Conservation (phyloP, 2,329 filamentous ascomycete species). For the Dothistroma septosporum region DNA sequence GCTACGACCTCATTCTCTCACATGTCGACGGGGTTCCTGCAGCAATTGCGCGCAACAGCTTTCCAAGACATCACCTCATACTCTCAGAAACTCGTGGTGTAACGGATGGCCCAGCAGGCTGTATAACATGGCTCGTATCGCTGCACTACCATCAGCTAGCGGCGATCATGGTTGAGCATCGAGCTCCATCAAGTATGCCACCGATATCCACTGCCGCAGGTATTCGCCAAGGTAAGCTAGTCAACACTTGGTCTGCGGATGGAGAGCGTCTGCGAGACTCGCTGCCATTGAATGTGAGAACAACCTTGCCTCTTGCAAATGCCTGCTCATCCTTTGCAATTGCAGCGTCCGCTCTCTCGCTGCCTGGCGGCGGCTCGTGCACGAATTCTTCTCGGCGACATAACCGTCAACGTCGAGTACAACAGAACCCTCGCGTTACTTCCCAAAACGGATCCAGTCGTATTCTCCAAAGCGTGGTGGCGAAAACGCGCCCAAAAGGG, state of each 20-base stretch:
- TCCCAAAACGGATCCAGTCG: not conserved
- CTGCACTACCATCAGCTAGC: slow-evolving; percentile 9
- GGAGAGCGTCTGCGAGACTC: no score
- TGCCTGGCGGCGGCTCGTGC: no score
- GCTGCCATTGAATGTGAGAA: no score
- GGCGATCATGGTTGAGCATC: slow-evolving; percentile 4
- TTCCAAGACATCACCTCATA: slow-evolving; percentile 4
- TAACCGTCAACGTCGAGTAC: no score
- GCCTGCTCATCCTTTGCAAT: no score
- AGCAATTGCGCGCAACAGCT: slow-evolving; percentile 8
- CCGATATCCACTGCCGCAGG: no score
- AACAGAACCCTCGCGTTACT: not conserved
- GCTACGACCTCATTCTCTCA: not conserved
- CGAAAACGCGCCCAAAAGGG: not conserved
- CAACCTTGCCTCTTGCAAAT: no score
- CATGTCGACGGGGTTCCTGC: slow-evolving; percentile 3
- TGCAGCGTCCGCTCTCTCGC: no score
- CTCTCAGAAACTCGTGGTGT: not conserved
- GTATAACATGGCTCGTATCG: slow-evolving; percentile 9
- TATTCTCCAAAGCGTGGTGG: not conserved
- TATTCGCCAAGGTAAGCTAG: no score
- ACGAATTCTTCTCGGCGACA: no score
- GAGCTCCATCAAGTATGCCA: no score
- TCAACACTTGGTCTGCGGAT: no score
- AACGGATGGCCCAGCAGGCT: not conserved